phyloP scores from a whole-genome alignment of 768 basidiomycete genomes.

The Pleurotus tuber-regium region DNA sequence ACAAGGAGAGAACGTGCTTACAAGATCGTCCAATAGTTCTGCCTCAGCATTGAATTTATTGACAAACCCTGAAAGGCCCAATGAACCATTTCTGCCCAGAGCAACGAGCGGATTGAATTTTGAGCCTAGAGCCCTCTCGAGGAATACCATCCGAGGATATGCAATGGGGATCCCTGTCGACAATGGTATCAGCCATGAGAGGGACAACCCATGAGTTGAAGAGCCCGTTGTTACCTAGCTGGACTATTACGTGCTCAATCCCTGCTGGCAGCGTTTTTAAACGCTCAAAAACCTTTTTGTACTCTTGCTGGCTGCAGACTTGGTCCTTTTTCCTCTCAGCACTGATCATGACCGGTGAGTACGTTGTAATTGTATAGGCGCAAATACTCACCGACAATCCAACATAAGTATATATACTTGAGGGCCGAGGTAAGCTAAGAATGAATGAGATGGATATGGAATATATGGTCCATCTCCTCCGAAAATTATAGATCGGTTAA shows the following conservation, averaged over 20 bases:
- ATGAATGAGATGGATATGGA: conserved; percentile 78
- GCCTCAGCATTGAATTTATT: conserved; percentile 93
- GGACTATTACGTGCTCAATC: conserved; percentile 83
- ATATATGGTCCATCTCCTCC: conserved; percentile 78
- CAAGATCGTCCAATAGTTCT: conserved; percentile 91
- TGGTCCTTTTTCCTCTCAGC: conserved; percentile 80
- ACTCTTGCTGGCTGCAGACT: conserved; percentile 75
- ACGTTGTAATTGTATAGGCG: conserved; percentile 11
- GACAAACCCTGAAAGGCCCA: conserved; percentile 76
- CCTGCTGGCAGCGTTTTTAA: conserved; percentile 56
- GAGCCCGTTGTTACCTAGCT: conserved; percentile 51
- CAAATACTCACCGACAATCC: conserved; percentile 68
- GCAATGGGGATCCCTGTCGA: conserved; percentile 71
- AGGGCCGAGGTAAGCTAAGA: conserved; percentile 78
- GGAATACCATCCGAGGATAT: conserved; percentile 91
- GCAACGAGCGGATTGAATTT: conserved; percentile 84
- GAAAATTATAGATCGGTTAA: conserved; percentile 69
- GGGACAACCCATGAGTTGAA: background rate
- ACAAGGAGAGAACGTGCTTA: conserved; percentile 24
- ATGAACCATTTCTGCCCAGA: conserved; percentile 62
- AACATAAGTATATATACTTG: conserved; percentile 70
- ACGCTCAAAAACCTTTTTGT: conserved; percentile 67
- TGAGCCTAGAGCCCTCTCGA: conserved; percentile 74
- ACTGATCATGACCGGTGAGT: background rate
- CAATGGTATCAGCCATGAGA: background rate